These are phyloP conservation scores for Alternaria sp. DNA, from an alignment of 2,329 filamentous ascomycete genomes.

Conservation along the genomic window DNA sequence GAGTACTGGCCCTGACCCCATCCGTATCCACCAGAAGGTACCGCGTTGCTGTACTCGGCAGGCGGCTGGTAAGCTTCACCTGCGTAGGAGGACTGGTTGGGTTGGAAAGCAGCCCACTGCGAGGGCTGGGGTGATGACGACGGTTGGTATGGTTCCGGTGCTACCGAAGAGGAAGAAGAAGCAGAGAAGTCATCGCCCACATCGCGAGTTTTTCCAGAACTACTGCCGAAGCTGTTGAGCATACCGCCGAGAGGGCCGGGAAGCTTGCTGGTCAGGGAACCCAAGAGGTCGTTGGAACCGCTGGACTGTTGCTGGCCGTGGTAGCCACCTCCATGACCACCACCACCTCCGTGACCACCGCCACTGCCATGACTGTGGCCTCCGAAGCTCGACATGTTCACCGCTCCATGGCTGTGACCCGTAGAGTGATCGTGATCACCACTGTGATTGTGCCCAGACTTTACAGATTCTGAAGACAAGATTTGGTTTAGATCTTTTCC, in stretches of 20 bases:
- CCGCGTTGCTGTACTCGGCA: conserved; percentile 38
- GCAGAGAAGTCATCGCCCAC: conserved; percentile 29
- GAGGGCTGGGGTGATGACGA: conserved; percentile 40
- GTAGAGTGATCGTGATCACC: conserved; percentile 47
- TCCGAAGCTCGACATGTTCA: conserved; percentile 36
- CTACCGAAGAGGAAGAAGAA: conserved; percentile 25
- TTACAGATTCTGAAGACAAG: conserved; percentile 85
- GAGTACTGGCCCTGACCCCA: conserved; percentile 45
- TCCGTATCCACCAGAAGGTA: conserved; percentile 36
- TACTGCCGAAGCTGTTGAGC: conserved; percentile 30
- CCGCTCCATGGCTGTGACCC: conserved; percentile 43
- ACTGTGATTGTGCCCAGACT: conserved; percentile 78
- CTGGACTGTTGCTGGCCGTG: conserved; percentile 19
- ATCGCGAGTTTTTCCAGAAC: conserved; percentile 37
- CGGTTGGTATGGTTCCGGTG: conserved; percentile 30
- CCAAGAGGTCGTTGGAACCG: conserved; percentile 35
- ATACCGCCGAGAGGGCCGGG: conserved; percentile 31
- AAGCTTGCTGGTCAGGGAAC: conserved; percentile 32
- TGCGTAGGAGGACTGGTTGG: conserved; percentile 47
- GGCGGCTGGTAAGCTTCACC: conserved; percentile 42
- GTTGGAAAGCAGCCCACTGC: conserved; percentile 45
- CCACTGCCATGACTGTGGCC: conserved; percentile 31
- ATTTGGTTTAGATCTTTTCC: conserved; percentile 73
- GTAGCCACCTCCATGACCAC: neutral
- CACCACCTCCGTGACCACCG: conserved; percentile 10